Evolutionary conservation across 2,329 filamentous ascomycete species (phyloP), one percentile per base, ranked within the genome.

Genomic region (Cadophora malorum): DNA sequence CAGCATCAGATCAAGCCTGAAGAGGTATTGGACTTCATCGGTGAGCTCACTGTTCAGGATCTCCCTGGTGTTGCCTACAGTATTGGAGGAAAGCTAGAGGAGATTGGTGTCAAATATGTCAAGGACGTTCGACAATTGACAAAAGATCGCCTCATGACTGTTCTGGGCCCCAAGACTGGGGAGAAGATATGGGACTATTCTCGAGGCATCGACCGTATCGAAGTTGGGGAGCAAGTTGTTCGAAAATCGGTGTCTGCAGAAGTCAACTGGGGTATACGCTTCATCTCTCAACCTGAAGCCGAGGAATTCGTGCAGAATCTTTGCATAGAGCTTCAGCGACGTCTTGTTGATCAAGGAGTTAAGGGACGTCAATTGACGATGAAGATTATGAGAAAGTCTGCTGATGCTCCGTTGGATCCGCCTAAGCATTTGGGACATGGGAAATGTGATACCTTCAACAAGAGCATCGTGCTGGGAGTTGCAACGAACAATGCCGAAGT

Each of bases 241-340:
- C 89, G 96, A 64, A 99, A 98, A 77, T 98, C 95, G 0, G 93
- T 99, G 0, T 98, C 96, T 1, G 95, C 95, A 0, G 96, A 99
- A 78, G 93, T 99, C 70, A 99, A 96, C 75, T 99, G 96, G 96
- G 96, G 96, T 2, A 97, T 99, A 66, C 90, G 96, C 6, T 99
- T 99, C 77, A 88, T 96, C 73, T 96, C 86, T 69, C 93, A 97
- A 76, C 85, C 88, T n/a, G 95, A 99, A 79, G 94, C 94, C 0
- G 95, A 98, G 68, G 93, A 96, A 71, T 99, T 99, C 78, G 86
- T 98, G 35, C 83, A 88, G 69, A 96, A 92, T 72, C 82, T 99
- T 0, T 96, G 92, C 76, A 90, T 90, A 66, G 96, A 99, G 79
- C 81, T 99, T 7, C 90, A 94, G 73, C 90, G 90, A 66, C 87